Base-by-base conservation (phyloP, 257 asterid genomes). In the Nicotiana knightiana region DNA sequence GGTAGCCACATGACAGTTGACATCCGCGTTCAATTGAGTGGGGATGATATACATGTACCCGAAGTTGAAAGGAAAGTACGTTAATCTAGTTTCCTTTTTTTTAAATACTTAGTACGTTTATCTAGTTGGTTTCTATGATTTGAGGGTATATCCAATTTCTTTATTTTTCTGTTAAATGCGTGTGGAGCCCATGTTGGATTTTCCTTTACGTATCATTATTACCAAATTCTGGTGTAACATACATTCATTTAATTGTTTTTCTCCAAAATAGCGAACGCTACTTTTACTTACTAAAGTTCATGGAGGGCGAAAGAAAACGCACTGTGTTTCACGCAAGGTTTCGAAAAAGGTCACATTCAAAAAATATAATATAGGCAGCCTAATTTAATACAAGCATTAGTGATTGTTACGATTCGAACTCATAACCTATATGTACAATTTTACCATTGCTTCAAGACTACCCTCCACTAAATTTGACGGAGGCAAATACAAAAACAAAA, bases 51-150 rank as follows among this genome's bases (percentile, higher is more conserved):
- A 67, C 43, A 83, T 54, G 79, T 68, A 81, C 39, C 68, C 46
- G 90, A 84, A 84, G 54, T 81, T 67, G 79, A 68, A 48, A 57
- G 83, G 88, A 85, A 82, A 82, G 81, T 53, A 75, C 77, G n/a
- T 73, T 63, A 26, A 61, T 81, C 80, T 84, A 79, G 85, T 83
- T 79, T 8, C 10, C 1, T 1, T 8, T 5, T 7, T 39, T 39
- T 39, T 39, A 6, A 43, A 43, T 43, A 43, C 11, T 43, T 7
- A 81, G 79, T 53, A 73, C 77, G n/a, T 73, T 63, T 33, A 61
- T 81, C 80, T 84, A 79, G 85, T 83, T 79, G 87, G 88, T 78
- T 61, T 26, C 35, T 71, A 71, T 51, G 63, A 26, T 73, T 43
- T 26, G 63, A 15, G 10, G 10, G 11, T 9, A 10, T 7, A 1